Evolutionary conservation across 2,329 filamentous ascomycete genomes (phyloP), one percentile per base, ranked within the genome.

Genomic region (Macrophomina tecta): DNA sequence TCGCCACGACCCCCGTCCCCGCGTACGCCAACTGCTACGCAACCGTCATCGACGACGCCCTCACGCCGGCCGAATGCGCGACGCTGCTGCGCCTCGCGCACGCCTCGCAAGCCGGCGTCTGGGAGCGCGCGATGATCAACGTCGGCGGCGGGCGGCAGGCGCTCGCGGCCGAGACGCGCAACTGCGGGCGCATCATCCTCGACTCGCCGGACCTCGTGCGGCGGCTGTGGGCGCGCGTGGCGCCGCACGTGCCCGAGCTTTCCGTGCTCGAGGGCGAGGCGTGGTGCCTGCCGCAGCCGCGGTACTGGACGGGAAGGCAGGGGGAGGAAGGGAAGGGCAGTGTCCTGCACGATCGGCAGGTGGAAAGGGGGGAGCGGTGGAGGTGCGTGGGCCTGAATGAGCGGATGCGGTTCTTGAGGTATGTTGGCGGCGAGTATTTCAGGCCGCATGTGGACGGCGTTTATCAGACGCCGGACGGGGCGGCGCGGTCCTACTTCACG

Each of bases 181-280:
- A 91, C 68, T 90, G 90, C 72, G 90, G 90, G n/a, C 85, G 92
- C 3, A 91, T 94, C 69, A 90, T 95, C 70, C 91, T 89, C 86
- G 91, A 95, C 73, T 79, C 85, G 14, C 81, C 83, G 58, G 85
- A 86, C 1, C 70, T 94, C 1, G 89, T 87, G 0, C 82, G 86
- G 30, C 85, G 86, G 28, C 72, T 95, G 0, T 90, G 90, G 84
- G 81, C 79, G 48, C 84, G 92, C 9, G 75, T 87, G 14, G 75
- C 78, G 67, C 78, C 78, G 5, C 78, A 79, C 28, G 71, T 87
- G 11, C 79, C 79, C 0, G 81, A 84, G 16, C 76, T 79, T 12
- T 74, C 82, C 23, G 58, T 38, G 30, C 77, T 85, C 28, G 70
- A 75, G 53, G 42, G 73, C 9, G 72, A 71, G 73, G 60, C 71